phyloP scores from a whole-genome alignment of 2,329 filamentous ascomycete genomes.

The Ceratocystis ficicola region DNA sequence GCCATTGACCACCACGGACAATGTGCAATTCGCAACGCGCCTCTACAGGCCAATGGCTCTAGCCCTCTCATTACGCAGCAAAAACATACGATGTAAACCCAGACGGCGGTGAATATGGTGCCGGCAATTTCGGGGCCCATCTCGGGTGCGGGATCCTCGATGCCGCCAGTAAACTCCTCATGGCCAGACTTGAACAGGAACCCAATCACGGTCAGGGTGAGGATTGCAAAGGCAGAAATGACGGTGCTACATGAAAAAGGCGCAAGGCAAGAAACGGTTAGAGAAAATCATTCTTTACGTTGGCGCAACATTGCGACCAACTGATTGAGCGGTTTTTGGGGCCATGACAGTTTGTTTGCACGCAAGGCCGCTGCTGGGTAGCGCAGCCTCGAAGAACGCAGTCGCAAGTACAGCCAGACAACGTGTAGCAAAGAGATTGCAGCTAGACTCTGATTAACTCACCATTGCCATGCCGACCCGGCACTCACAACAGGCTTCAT shows the following conservation, averaged over 20 bases:
- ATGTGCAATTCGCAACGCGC: neutral
- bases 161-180: conserved; percentile 70
- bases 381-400: neutral
- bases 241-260: conserved; percentile 50
- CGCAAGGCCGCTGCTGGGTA: neutral
- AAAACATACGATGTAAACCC: conserved; percentile 70
- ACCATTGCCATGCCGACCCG: conserved; percentile 94
- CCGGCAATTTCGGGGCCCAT: conserved; percentile 67
- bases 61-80: neutral
- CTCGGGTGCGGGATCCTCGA: conserved; percentile 53
- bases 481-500: conserved; percentile 95
- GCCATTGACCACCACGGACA: neutral
- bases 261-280: neutral
- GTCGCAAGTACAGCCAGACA: neutral
- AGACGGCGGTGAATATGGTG: conserved; percentile 76
- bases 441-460: conserved; percentile 30
- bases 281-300: neutral
- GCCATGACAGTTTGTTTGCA: neutral
- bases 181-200: conserved; percentile 67
- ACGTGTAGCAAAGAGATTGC: neutral
- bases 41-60: neutral
- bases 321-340: conserved; percentile 1
- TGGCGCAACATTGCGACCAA: neutral
- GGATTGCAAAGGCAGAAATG: conserved; percentile 52
- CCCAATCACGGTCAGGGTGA: conserved; percentile 52